Percentiles rank a stretch among this genome's conserved stretches.
Evolutionary conservation across 1,139 yeast species (phyloP).

Genomic region (Nakaseomyces uthaithaninus): DNA sequence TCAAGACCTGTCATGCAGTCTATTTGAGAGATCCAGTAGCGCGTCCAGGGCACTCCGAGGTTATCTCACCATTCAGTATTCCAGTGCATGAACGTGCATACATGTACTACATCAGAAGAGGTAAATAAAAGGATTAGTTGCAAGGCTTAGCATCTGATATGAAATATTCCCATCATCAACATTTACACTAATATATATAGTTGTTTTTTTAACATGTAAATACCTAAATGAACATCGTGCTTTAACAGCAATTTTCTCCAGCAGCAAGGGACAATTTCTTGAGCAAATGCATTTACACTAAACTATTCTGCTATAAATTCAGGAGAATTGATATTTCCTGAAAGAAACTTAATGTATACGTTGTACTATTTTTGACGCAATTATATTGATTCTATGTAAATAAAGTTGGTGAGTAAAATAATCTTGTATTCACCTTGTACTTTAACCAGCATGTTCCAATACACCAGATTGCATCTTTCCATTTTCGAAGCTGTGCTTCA

Average conservation of each 20-base stretch:
- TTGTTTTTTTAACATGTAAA: slow-evolving; percentile 7
- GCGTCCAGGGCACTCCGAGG: slow-evolving; percentile 94
- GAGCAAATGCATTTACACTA: too few species aligned
- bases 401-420: too few species aligned
- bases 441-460: slow-evolving; percentile 52
- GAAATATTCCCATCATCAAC: slow-evolving; percentile 1
- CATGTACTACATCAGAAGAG: slow-evolving; percentile 84
- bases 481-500: slow-evolving; percentile 49
- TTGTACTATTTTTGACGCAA: too few species aligned
- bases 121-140: slow-evolving; percentile 36
- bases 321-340: too few species aligned
- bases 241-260: too few species aligned
- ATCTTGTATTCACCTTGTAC: too few species aligned
- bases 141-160: background rate
- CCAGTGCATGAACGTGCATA: slow-evolving; percentile 89
- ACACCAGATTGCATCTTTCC: slow-evolving; percentile 44
- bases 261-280: too few species aligned
- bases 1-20: slow-evolving; percentile 87
- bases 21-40: slow-evolving; percentile 95
- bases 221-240: background rate
- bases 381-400: too few species aligned
- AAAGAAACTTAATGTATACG: too few species aligned
- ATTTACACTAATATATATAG: background rate
- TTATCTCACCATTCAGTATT: slow-evolving; percentile 79
- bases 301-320: too few species aligned